Percentiles rank a stretch among this genome's conserved stretches.
These are phyloP conservation scores for Didymella keratinophila DNA, from an alignment of 2,329 filamentous ascomycete genomes.

Conservation along the genomic window DNA sequence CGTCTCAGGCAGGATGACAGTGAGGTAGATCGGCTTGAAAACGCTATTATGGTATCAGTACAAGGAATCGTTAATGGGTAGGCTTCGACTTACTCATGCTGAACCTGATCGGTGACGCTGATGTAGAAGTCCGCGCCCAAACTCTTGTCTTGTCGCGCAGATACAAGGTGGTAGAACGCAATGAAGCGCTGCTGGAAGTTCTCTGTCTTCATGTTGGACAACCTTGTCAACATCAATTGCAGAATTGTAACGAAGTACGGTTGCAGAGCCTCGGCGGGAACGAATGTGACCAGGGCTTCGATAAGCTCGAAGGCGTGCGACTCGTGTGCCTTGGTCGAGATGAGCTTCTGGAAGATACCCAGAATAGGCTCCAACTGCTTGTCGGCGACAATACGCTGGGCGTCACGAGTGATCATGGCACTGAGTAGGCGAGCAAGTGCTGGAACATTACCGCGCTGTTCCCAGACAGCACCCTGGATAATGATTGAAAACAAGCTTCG, in stretches of 20 bases:
- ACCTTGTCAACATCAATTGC: constrained; percentile 77
- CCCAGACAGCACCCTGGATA: constrained; percentile 85
- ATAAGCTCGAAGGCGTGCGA: constrained; percentile 87
- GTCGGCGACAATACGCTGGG: constrained; percentile 74
- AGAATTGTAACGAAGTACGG: constrained; percentile 82
- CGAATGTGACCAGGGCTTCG: constrained; percentile 76
- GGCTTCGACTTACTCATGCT: constrained; percentile 63
- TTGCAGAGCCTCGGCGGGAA: constrained; percentile 77
- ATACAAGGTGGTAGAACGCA: constrained; percentile 92
- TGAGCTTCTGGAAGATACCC: constrained; percentile 93
- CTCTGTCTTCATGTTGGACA: constrained; percentile 79
- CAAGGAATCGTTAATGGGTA: neutral
- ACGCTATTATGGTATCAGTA: constrained; percentile 58
- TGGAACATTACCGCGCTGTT: constrained; percentile 90
- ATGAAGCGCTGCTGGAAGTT: constrained; percentile 87
- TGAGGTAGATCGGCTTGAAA: constrained; percentile 85
- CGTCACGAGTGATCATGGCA: constrained; percentile 81
- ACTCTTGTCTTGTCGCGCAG: constrained; percentile 79
- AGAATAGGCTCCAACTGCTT: constrained; percentile 87
- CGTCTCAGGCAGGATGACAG: constrained; percentile 86
- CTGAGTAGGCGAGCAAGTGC: constrained; percentile 85
- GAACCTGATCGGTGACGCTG: constrained; percentile 79
- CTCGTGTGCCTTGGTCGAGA: constrained; percentile 84
- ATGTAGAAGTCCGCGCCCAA: constrained; percentile 94
- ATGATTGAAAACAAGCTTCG: constrained; percentile 79